Evolutionary conservation across 768 basidiomycete species (phyloP).

Genomic region (Mycena vulgaris): DNA sequence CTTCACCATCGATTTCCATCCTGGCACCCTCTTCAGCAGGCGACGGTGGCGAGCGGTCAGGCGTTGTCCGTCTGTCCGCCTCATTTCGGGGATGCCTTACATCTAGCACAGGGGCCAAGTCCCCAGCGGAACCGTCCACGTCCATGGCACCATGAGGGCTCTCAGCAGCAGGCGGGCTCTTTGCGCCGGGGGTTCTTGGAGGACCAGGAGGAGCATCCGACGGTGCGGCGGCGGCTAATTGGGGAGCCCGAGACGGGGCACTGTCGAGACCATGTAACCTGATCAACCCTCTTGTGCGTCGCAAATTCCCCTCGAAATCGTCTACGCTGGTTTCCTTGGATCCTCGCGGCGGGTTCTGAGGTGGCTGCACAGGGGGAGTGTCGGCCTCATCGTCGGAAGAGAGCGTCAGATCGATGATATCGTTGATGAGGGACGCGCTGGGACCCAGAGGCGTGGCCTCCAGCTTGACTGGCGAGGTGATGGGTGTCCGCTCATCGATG

Average conservation of each 20-base stretch:
- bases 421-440: background rate
- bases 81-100: background rate
- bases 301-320: no score
- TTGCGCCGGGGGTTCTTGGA: background rate
- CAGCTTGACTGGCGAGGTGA: background rate
- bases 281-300: no score
- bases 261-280: no score
- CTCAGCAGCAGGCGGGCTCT: background rate
- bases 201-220: background rate
- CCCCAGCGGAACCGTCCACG: background rate
- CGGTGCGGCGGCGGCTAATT: no score
- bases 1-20: conserved; percentile 14
- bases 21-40: background rate
- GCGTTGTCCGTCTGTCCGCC: background rate
- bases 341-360: background rate
- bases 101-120: background rate
- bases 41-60: background rate
- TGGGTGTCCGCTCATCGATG: background rate
- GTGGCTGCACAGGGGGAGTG: background rate
- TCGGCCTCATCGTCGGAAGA: conserved; percentile 16
- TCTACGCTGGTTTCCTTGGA: background rate
- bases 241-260: no score
- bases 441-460: background rate
- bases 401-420: conserved; percentile 18
- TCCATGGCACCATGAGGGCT: background rate